A percentile compares a stretch with the other conserved stretches of the same genome.
These are phyloP conservation scores for Mucor circinelloides DNA, from an alignment of 371 early-diverging fungal species.

Conservation along the genomic window DNA sequence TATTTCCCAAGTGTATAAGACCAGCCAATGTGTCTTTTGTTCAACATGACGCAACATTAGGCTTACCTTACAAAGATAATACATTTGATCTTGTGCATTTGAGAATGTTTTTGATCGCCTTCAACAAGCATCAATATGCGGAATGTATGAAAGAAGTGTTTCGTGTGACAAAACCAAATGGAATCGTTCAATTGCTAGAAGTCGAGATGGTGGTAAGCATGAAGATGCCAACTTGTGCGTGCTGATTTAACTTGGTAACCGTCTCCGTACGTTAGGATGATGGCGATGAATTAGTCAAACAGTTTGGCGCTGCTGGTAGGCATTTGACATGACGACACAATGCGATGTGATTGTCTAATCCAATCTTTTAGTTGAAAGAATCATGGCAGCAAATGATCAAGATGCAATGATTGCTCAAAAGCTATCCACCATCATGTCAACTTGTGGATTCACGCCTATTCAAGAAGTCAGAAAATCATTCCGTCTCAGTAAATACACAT, in stretches of 20 bases:
- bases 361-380: background rate
- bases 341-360: background rate
- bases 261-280: background rate
- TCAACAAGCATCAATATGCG: constrained; percentile 22
- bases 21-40: constrained; percentile 48
- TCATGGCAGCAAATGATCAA: constrained; percentile 1
- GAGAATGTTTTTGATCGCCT: constrained; percentile 33
- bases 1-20: constrained; percentile 47
- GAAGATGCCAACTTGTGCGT: too few relatives aligned
- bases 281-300: background rate
- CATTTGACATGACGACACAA: background rate
- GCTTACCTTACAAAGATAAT: constrained; percentile 47
- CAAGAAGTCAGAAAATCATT: background rate
- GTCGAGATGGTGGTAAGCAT: constrained; percentile 25
- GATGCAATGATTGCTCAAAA: background rate
- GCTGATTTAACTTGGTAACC: background rate
- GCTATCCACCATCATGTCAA: background rate
- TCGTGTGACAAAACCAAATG: constrained; percentile 51
- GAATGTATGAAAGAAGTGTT: constrained; percentile 21
- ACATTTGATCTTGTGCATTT: constrained; percentile 55
- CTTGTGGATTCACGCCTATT: background rate
- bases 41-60: constrained; percentile 40
- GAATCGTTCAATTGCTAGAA: constrained; percentile 46
- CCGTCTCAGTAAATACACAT: background rate
- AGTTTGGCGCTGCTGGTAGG: background rate